phyloP scores from a whole-genome alignment of 2,329 filamentous ascomycete species.

The Aspergillus flavus region DNA sequence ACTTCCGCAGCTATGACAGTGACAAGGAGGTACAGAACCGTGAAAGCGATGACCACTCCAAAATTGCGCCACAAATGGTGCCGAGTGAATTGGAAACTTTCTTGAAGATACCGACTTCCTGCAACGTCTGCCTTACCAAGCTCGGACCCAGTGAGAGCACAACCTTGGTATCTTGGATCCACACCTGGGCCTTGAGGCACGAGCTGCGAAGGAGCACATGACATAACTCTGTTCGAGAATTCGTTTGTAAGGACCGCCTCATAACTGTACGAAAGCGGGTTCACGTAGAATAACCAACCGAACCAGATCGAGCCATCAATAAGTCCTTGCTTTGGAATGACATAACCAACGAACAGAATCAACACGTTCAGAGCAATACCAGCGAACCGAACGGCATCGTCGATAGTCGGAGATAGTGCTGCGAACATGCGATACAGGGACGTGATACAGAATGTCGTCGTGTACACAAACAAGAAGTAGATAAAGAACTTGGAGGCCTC shows the following conservation, averaged over 20 bases:
- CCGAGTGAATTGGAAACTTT: constrained; percentile 60
- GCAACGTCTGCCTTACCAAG: constrained; percentile 54
- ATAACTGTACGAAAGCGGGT: constrained; percentile 62
- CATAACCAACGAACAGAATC: constrained; percentile 67
- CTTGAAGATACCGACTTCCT: constrained; percentile 58
- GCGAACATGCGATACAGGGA: constrained; percentile 69
- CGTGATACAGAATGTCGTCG: constrained; percentile 64
- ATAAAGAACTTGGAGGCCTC: constrained; percentile 67
- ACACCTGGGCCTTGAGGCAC: constrained; percentile 62
- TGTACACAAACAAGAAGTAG: constrained; percentile 66
- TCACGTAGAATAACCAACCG: constrained; percentile 62
- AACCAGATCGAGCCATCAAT: constrained; percentile 65
- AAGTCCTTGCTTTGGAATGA: constrained; percentile 67
- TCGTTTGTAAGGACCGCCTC: constrained; percentile 71
- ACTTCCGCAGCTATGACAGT: constrained; percentile 72
- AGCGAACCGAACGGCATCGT: constrained; percentile 67
- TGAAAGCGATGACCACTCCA: constrained; percentile 75
- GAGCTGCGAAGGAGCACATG: constrained; percentile 61
- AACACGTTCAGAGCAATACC: constrained; percentile 64
- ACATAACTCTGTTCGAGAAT: constrained; percentile 59
- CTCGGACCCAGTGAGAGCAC: constrained; percentile 60
- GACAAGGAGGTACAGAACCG: constrained; percentile 71
- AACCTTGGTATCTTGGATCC: constrained; percentile 62
- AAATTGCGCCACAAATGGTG: constrained; percentile 72
- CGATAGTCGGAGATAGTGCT: constrained; percentile 63